Conservation (phyloP, 2,329 filamentous ascomycete species). For the Alternaria sp. region DNA sequence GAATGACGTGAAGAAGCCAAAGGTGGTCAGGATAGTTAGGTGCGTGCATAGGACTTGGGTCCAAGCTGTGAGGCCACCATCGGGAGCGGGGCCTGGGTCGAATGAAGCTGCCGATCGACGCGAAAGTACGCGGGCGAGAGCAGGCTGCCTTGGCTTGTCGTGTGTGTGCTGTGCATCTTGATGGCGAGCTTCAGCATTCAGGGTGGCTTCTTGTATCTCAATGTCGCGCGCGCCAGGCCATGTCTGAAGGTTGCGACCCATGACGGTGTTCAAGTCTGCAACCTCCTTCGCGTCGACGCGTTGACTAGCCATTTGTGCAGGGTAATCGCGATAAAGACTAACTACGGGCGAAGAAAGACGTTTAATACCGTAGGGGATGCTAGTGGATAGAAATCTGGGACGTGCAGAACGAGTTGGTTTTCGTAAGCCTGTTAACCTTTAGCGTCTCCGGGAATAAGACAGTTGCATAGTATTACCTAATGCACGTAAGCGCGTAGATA, state of each 20-base stretch:
- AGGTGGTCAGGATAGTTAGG: slow-evolving; percentile 64
- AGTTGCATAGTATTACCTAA: not conserved
- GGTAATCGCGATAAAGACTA: not conserved
- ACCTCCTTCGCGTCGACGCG: not conserved
- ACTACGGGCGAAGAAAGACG: not conserved
- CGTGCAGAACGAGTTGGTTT: not conserved
- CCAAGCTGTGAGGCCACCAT: slow-evolving; percentile 64
- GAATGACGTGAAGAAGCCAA: slow-evolving; percentile 61
- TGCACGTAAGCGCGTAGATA: not conserved
- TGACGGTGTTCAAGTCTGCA: not conserved
- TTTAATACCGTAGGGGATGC: not conserved
- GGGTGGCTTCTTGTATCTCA: slow-evolving; percentile 19
- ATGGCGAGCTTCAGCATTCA: slow-evolving; percentile 4
- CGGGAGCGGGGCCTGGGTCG: slow-evolving; percentile 40
- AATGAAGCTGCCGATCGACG: slow-evolving; percentile 31
- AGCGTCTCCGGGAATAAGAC: not conserved
- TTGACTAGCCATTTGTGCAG: not conserved
- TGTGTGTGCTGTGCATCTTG: not conserved
- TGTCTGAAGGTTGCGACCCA: slow-evolving; percentile 7
- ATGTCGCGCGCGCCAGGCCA: slow-evolving; percentile 26
- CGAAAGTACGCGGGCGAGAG: slow-evolving; percentile 27
- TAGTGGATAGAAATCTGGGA: not conserved
- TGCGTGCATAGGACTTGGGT: slow-evolving; percentile 58
- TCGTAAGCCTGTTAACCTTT: not conserved
- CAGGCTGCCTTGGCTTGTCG: not conserved